A percentile compares a stretch with the other conserved stretches of the same genome.
These are phyloP conservation scores for Fraxinus floribunda DNA, from an alignment of 305 asterid species.

Conservation along the genomic window DNA sequence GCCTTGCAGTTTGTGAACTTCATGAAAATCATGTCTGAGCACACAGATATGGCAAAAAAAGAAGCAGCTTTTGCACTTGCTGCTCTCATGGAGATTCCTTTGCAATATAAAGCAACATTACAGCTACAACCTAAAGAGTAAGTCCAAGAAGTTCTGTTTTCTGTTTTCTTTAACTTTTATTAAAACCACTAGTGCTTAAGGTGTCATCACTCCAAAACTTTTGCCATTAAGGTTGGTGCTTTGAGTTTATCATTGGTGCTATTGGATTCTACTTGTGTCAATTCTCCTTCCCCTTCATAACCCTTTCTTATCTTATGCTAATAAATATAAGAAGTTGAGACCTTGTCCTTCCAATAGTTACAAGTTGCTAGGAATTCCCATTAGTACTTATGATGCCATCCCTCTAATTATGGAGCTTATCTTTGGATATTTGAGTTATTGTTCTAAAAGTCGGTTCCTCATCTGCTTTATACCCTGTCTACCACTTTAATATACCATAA, in stretches of 20 bases:
- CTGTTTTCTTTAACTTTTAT: background rate
- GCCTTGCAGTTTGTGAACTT: conserved; percentile 77
- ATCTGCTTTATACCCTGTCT: background rate
- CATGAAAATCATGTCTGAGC: conserved; percentile 69
- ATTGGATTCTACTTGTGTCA: background rate
- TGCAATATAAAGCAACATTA: conserved; percentile 69
- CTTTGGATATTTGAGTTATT: background rate
- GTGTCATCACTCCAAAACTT: background rate
- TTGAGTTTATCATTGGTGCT: background rate
- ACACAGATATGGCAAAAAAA: conserved; percentile 44
- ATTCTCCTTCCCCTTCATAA: background rate
- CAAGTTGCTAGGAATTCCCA: background rate
- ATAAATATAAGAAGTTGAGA: background rate
- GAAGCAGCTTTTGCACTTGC: conserved; percentile 86
- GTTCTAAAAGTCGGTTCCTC: background rate
- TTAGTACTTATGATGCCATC: background rate
- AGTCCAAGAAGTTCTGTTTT: conserved; percentile 26
- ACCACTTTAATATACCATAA: background rate
- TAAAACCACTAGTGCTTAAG: background rate
- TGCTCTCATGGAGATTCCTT: conserved; percentile 88
- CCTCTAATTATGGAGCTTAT: background rate
- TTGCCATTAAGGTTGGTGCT: background rate
- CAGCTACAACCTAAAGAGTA: conserved; percentile 51
- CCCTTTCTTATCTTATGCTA: background rate
- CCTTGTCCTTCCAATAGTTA: background rate